These are phyloP conservation scores for Emmonsia crescens DNA, from an alignment of 2,329 filamentous ascomycete species.

Conservation along the genomic window DNA sequence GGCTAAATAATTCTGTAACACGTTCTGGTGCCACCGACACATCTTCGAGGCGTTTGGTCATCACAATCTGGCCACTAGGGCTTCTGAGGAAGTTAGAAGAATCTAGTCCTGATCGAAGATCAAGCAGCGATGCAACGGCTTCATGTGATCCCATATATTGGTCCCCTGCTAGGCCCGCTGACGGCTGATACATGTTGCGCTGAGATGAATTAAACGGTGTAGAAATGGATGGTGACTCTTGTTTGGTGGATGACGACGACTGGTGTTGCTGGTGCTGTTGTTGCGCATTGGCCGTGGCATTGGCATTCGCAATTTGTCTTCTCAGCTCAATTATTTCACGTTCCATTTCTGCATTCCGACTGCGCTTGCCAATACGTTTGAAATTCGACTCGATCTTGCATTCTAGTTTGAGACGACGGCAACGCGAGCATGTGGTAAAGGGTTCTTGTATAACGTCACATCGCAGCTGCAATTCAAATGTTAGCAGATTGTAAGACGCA, in stretches of 20 bases:
- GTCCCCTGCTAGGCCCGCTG: constrained; percentile 23
- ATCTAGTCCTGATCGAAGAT: constrained; percentile 39
- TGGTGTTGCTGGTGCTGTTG: constrained; percentile 19
- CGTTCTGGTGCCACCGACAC: constrained; percentile 34
- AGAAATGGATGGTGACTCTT: constrained; percentile 20
- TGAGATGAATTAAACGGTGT: constrained; percentile 16
- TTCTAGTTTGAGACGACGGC: constrained; percentile 50
- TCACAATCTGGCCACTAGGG: constrained; percentile 33
- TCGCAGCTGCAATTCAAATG: constrained; percentile 40
- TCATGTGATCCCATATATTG: constrained; percentile 39
- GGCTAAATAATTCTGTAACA: constrained; percentile 35
- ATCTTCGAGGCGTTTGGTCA: constrained; percentile 43
- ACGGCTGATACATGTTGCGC: constrained; percentile 9
- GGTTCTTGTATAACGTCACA: constrained; percentile 58
- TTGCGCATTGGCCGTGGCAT: constrained; percentile 18
- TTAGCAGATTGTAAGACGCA: constrained; percentile 3
- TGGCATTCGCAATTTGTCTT: constrained; percentile 34
- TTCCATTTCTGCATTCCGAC: constrained; percentile 55
- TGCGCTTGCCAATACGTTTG: constrained; percentile 57
- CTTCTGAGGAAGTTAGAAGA: constrained; percentile 37
- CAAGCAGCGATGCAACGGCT: constrained; percentile 40
- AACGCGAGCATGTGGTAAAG: constrained; percentile 51
- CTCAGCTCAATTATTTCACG: constrained; percentile 43
- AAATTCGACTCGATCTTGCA: constrained; percentile 61
- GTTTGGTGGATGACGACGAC: constrained; percentile 22